Base-by-base conservation (phyloP, 2,329 filamentous ascomycete species). In the Intubia oerlemansii region DNA sequence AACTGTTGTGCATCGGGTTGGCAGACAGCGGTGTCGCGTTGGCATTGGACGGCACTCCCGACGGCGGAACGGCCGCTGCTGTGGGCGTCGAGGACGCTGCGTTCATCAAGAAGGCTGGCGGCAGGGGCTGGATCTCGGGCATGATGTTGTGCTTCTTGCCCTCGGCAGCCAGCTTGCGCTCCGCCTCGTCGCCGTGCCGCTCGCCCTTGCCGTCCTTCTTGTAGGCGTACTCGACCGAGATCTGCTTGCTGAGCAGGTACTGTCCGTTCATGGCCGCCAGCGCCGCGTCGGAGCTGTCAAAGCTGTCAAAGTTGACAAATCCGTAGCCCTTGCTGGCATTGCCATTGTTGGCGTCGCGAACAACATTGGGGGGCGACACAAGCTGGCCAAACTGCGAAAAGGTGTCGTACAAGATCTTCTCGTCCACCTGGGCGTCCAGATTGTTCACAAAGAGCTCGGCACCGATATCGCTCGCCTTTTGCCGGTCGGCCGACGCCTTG, bases 171-270 rank as follows among this genome's bases (percentile, higher is more conserved):
- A 98, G 66, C 57, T 81, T 77, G 44, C 88, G 65, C 54, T 98
- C 88, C 17, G 88, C 88, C 41, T 82, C 67, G 48, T 98, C 88
- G 42, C 88, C 88, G 47, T 98, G 88, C 33, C 88, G 64, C 54
- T 95, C 85, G 41, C 85, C 85, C 55, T 92, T 92, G 40, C 88
- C 88, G 44, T 98, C 88, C 54, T 95, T 95, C 62, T 98, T 98
- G 65, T 92, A 95, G 22, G 88, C 88, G 50, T 95, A 98, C 52
- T 95, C 85, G 25, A 98, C 88, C 3, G 77, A 79, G 41, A 95
- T 76, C 50, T 92, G 79, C 56, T 92, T 92, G 59, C 88, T 92
- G 61, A 91, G 84, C 35, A 98, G 68, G 51, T 88, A 95, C 54
- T 95, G 84, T 29, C 81, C 81, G 48, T 92, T 78, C 76, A 98